A percentile compares a stretch with the other conserved stretches of the same genome.
Evolutionary conservation across 2,329 filamentous ascomycete species (phyloP).

Genomic region (Cladosporium sp.): DNA sequence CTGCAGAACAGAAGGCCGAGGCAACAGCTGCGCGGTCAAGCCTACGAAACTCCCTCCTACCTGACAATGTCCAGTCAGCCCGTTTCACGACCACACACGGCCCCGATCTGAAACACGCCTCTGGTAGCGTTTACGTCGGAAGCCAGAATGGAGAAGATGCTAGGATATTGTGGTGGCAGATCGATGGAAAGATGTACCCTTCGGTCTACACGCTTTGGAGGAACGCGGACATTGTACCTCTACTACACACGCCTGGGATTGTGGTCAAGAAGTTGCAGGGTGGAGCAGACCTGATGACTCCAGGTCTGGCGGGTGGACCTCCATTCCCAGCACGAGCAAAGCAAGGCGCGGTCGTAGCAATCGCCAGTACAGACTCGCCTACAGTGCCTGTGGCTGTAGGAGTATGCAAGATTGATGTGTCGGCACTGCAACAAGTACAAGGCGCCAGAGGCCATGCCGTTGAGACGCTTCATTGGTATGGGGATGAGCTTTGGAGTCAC

Average conservation of each 20-base stretch:
- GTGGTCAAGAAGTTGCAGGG: conserved; percentile 63
- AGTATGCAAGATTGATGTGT: conserved; percentile 64
- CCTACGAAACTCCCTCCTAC: conserved; percentile 60
- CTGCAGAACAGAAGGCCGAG: conserved; percentile 46
- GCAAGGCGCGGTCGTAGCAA: conserved; percentile 62
- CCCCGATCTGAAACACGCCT: conserved; percentile 60
- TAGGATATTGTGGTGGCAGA: conserved; percentile 64
- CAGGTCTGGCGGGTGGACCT: conserved; percentile 63
- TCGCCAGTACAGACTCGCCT: conserved; percentile 60
- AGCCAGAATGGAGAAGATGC: conserved; percentile 58
- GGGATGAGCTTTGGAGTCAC: conserved; percentile 69
- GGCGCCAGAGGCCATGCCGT: conserved; percentile 66
- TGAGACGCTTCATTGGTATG: conserved; percentile 65
- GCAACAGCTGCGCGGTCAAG: conserved; percentile 49
- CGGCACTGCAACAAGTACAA: conserved; percentile 54
- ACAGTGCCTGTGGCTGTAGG: conserved; percentile 65
- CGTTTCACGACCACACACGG: conserved; percentile 66
- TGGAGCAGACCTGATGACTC: conserved; percentile 69
- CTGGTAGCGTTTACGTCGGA: conserved; percentile 65
- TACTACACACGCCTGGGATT: conserved; percentile 63
- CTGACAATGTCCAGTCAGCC: conserved; percentile 62
- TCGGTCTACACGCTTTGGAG: conserved; percentile 67
- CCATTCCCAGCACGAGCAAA: conserved; percentile 62
- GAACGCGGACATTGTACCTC: conserved; percentile 59
- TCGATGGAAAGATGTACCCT: conserved; percentile 57